phyloP scores from a whole-genome alignment of 257 asterid species.

The Salvia splendens region DNA sequence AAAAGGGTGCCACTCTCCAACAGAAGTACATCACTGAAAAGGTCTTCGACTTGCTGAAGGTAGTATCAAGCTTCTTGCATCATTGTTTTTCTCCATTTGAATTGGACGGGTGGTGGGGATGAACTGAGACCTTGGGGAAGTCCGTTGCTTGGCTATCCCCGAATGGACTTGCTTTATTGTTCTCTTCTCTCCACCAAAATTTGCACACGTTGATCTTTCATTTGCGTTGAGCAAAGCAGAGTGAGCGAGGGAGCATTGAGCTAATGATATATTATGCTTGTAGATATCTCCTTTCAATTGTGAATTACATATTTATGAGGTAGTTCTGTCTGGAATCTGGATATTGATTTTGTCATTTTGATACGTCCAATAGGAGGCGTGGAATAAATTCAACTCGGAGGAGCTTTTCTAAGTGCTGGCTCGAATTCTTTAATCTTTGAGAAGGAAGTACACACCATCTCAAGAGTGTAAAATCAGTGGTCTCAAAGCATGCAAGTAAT shows the following conservation, averaged over 20 bases:
- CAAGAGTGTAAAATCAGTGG: constrained; percentile 23
- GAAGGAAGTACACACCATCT: constrained; percentile 28
- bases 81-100: neutral
- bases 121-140: neutral
- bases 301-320: constrained; percentile 8
- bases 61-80: constrained; percentile 33
- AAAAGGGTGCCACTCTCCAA: constrained; percentile 95
- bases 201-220: neutral
- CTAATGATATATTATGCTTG: neutral
- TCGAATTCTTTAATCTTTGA: constrained; percentile 31
- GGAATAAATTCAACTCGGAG: constrained; percentile 98
- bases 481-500: constrained; percentile 27
- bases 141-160: neutral
- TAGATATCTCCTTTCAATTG: neutral
- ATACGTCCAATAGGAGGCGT: constrained; percentile 70
- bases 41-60: constrained; percentile 98
- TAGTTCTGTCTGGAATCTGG: constrained; percentile 27
- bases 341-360: constrained; percentile 34
- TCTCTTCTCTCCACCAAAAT: neutral
- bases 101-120: neutral
- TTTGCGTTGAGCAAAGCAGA: constrained; percentile 3
- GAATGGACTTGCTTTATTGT: neutral
- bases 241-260: constrained; percentile 5
- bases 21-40: constrained; percentile 97
- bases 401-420: constrained; percentile 79